Conservation (phyloP, 2,329 filamentous ascomycete species). For the Sclerotinia trifoliorum region DNA sequence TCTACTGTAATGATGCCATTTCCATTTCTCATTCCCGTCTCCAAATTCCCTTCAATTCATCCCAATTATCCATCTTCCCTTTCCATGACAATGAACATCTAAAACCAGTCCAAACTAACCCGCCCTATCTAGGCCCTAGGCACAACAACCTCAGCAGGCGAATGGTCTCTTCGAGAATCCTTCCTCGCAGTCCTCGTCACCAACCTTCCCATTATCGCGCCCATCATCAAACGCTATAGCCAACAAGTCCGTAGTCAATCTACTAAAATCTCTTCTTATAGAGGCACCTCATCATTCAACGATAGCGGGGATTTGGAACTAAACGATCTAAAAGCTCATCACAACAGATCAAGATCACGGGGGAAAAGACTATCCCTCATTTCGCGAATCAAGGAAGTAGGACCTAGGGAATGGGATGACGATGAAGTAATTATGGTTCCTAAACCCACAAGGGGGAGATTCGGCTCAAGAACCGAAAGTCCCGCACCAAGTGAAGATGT, state of each 20-base stretch:
- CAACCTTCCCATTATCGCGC: constrained; percentile 13
- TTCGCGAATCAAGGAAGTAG: background rate
- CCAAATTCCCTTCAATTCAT: too few species aligned
- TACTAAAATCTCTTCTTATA: constrained; percentile 1
- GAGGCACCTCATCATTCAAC: background rate
- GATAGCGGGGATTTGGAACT: background rate
- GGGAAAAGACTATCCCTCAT: background rate
- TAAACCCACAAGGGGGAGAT: background rate
- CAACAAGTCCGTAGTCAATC: background rate
- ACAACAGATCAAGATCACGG: background rate
- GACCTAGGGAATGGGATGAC: constrained; percentile 1
- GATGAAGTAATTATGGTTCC: constrained; percentile 19
- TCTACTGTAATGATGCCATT: background rate
- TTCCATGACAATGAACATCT: background rate
- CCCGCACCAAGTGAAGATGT: background rate
- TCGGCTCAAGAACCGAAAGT: background rate
- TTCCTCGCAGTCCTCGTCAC: constrained; percentile 13
- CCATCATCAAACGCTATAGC: background rate
- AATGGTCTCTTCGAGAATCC: constrained; percentile 16
- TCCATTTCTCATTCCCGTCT: background rate
- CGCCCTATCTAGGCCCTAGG: background rate
- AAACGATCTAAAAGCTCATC: background rate
- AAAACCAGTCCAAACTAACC: too few species aligned
- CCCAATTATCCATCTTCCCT: too few species aligned
- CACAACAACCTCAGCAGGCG: background rate